Evolutionary conservation across 139 green algal genomes (phyloP).

Genomic region (Coccomyxa sp.): DNA sequence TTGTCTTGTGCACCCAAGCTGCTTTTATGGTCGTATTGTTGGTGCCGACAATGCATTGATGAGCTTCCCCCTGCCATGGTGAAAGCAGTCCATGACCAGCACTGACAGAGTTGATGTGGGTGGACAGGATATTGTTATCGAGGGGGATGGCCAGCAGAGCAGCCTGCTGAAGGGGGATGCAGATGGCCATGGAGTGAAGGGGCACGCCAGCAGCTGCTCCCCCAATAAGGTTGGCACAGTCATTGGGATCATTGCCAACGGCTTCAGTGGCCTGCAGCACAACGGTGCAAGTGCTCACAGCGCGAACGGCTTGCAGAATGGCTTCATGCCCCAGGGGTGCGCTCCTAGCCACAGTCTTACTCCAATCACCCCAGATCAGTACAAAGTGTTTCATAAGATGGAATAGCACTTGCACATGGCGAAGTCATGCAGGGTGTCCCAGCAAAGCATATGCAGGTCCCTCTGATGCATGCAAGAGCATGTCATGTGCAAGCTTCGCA

Average conservation of each 20-base stretch:
- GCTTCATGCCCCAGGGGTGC: background rate
- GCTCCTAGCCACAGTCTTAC: background rate
- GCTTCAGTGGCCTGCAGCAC: too few relatives aligned
- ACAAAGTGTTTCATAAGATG: background rate
- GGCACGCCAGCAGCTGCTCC: background rate
- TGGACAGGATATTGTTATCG: background rate
- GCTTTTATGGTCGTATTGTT: background rate
- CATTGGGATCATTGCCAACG: background rate
- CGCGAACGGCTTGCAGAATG: background rate
- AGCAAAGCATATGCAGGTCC: background rate
- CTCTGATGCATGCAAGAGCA: background rate
- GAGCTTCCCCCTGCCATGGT: too few relatives aligned
- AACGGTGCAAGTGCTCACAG: background rate
- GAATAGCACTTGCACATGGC: background rate
- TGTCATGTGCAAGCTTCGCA: background rate
- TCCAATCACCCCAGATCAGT: background rate
- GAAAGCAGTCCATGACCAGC: background rate
- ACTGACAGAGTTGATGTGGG: background rate
- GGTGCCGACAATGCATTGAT: background rate
- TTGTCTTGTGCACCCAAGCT: background rate
- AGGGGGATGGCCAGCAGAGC: background rate
- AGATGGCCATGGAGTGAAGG: background rate
- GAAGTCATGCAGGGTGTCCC: background rate
- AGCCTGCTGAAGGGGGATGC: background rate
- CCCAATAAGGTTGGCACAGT: background rate